These are phyloP conservation scores for Maudiozyma turicensis DNA, from an alignment of 805 yeast genomes.

Conservation along the genomic window DNA sequence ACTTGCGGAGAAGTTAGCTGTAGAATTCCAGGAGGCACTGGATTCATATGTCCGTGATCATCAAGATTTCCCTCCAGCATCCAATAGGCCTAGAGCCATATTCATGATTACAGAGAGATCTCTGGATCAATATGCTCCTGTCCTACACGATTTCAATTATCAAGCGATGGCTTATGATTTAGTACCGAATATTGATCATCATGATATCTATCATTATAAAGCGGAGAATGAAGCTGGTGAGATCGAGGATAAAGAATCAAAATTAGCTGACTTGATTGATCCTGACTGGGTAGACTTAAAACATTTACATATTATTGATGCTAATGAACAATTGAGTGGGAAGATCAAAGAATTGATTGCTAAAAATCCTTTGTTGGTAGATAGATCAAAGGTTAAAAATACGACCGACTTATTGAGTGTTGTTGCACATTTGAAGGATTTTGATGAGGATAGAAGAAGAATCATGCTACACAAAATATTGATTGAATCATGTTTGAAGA, in stretches of 20 bases:
- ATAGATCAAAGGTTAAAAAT: constrained; percentile 51
- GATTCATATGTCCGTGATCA: constrained; percentile 68
- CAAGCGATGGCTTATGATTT: constrained; percentile 88
- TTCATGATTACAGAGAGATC: constrained; percentile 76
- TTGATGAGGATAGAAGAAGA: constrained; percentile 56
- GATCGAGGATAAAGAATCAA: constrained; percentile 36
- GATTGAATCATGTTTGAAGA: constrained; percentile 54
- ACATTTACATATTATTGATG: constrained; percentile 67
- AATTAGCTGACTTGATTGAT: constrained; percentile 46
- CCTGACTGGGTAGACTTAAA: constrained; percentile 63
- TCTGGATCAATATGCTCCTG: constrained; percentile 71
- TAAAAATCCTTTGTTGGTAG: constrained; percentile 68
- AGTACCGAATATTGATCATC: constrained; percentile 34
- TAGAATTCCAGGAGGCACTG: constrained; percentile 55
- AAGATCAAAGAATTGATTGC: constrained; percentile 55
- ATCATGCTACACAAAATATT: constrained; percentile 50
- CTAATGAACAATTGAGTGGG: constrained; percentile 49
- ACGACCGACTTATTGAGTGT: constrained; percentile 68
- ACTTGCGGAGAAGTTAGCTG: constrained; percentile 63
- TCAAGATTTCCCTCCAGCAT: constrained; percentile 50
- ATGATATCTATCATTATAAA: constrained; percentile 41
- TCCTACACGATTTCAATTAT: constrained; percentile 82
- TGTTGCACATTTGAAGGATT: constrained; percentile 59
- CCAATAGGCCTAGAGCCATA: constrained; percentile 55
- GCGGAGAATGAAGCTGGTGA: constrained; percentile 46